phyloP scores from a whole-genome alignment of 179 eudicot species.

The Carnegiea gigantea region DNA sequence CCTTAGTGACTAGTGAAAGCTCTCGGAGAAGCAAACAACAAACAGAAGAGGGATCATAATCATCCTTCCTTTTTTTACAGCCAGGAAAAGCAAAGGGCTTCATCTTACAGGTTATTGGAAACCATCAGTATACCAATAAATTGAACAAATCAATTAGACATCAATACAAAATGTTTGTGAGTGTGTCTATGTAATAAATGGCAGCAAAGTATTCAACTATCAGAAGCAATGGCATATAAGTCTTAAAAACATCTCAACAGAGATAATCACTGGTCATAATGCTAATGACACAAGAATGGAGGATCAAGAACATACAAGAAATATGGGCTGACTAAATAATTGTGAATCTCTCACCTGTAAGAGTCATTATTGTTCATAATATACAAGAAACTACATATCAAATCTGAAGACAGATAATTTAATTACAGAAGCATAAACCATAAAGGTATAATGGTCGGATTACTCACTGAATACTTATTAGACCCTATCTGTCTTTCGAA shows the following conservation, averaged over 20 bases:
- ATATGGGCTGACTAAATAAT: not conserved
- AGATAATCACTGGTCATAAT: not conserved
- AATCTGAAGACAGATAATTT: not conserved
- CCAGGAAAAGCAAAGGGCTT: not conserved
- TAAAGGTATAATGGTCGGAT: not conserved
- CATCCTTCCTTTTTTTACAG: not conserved
- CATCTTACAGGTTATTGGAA: not conserved
- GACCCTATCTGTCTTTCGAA: conserved; percentile 99
- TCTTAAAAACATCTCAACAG: not conserved
- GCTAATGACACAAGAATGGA: not conserved
- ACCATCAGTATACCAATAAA: not conserved
- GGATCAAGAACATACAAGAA: conserved; percentile 1
- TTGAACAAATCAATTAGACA: not conserved
- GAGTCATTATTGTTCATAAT: not conserved
- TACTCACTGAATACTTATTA: conserved; percentile 87
- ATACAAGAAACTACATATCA: not conserved
- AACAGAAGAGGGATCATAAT: not conserved
- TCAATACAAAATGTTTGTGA: not conserved
- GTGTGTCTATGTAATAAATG: not conserved
- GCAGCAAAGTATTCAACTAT: not conserved
- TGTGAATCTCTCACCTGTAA: not conserved
- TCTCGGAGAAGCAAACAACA: not conserved
- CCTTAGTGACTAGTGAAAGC: conserved; percentile 10
- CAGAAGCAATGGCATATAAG: not conserved
- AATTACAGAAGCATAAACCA: not conserved